Evolutionary conservation across 129 eudicot species (phyloP).

Genomic region (Tanacetum coccineum): DNA sequence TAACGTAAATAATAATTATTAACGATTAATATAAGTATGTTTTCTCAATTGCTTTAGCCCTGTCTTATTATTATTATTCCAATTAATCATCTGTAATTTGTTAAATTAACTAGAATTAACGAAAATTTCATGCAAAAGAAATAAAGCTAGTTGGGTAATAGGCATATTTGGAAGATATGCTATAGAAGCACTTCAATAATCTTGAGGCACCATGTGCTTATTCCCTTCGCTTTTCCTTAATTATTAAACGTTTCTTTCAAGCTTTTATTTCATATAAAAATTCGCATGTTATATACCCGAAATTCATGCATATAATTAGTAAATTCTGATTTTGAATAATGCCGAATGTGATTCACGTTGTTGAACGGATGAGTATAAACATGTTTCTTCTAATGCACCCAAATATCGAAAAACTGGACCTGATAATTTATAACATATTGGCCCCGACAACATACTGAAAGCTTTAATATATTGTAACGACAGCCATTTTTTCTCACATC

Average conservation of each 20-base stretch:
- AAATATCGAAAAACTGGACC: no score
- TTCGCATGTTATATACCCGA: neutral
- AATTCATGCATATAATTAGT: no score
- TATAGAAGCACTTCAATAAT: conserved; percentile 15
- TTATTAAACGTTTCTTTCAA: conserved; percentile 12
- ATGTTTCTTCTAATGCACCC: no score
- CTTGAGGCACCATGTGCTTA: conserved; percentile 20
- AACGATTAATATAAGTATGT: no score
- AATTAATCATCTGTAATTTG: neutral
- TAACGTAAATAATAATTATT: no score
- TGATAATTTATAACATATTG: no score
- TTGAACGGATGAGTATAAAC: no score
- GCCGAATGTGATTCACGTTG: no score
- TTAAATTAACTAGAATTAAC: neutral
- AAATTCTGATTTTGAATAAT: no score
- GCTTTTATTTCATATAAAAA: neutral
- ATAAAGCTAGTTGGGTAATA: conserved; percentile 18
- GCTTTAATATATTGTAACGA: no score
- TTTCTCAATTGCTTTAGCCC: neutral
- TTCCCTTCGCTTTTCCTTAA: conserved; percentile 10
- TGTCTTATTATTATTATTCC: neutral
- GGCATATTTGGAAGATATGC: conserved; percentile 34
- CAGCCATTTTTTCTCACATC: no score
- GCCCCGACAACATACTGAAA: no score
- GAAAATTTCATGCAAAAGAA: neutral